These are phyloP conservation scores for Jasminum sambac DNA, from an alignment of 257 asterid species.

Conservation along the genomic window DNA sequence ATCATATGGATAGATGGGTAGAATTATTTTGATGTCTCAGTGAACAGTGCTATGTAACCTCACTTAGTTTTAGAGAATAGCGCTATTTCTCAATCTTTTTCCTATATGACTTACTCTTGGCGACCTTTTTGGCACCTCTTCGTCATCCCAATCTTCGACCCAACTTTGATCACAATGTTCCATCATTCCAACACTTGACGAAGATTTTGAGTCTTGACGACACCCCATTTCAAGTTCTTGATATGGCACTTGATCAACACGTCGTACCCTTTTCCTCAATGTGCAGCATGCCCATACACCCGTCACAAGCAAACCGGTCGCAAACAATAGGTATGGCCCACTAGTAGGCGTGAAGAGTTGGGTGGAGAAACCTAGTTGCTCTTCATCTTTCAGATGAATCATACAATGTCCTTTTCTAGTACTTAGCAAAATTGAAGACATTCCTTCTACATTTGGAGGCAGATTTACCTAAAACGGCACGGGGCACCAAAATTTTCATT, in stretches of 20 bases:
- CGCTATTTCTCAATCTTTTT: conserved; percentile 19
- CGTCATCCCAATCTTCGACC: conserved; percentile 71
- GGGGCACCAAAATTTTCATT: neutral
- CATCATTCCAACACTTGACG: conserved; percentile 28
- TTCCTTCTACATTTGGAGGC: conserved; percentile 31
- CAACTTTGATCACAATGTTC: conserved; percentile 62
- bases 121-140: conserved; percentile 37
- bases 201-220: conserved; percentile 28
- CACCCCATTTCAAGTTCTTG: conserved; percentile 62
- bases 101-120: conserved; percentile 11
- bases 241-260: conserved; percentile 49
- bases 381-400: conserved; percentile 31
- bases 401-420: conserved; percentile 38
- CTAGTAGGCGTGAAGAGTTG: conserved; percentile 37
- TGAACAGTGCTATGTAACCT: too few relatives aligned
- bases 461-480: conserved; percentile 44
- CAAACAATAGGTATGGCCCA: conserved; percentile 45
- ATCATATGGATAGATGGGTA: too few relatives aligned
- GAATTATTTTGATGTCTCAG: too few relatives aligned
- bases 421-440: conserved; percentile 35
- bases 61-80: too few relatives aligned
- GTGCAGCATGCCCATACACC: conserved; percentile 41
- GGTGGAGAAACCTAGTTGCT: conserved; percentile 29
- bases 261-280: conserved; percentile 33
- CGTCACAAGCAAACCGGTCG: conserved; percentile 42